phyloP scores from a whole-genome alignment of 2,329 filamentous ascomycete genomes.

The Plectosphaerella plurivora region DNA sequence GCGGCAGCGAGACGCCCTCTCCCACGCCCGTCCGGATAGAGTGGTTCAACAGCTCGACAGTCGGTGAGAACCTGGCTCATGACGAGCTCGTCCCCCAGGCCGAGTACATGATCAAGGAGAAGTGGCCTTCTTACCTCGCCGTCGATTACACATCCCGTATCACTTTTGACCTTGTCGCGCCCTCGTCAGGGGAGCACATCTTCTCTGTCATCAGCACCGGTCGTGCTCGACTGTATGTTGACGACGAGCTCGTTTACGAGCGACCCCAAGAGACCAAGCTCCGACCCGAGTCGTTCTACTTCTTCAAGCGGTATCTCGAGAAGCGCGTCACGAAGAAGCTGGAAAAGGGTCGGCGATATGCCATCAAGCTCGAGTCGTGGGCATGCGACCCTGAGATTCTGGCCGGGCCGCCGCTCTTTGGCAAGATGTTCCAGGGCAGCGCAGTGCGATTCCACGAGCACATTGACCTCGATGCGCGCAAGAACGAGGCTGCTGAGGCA shows the following conservation, averaged over 20 bases:
- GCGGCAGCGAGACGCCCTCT: neutral
- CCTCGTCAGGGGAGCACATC: neutral
- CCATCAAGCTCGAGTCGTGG: neutral
- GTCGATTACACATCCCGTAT: neutral
- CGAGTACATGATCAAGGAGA: neutral
- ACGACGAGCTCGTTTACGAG: neutral
- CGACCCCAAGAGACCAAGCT: neutral
- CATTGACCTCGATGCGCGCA: neutral
- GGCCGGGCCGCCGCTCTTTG: neutral
- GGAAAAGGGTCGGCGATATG: neutral
- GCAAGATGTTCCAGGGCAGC: conserved; percentile 1
- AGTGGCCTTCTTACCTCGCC: neutral
- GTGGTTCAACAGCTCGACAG: neutral
- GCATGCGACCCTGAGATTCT: neutral
- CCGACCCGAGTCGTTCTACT: neutral
- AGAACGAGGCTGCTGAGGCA: neutral
- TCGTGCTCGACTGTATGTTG: neutral
- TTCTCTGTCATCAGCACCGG: neutral
- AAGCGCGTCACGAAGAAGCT: neutral
- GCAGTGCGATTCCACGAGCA: neutral
- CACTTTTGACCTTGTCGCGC: neutral
- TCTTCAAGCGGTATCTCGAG: neutral
- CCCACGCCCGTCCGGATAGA: neutral
- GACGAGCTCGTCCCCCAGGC: neutral
- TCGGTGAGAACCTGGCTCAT: neutral